These are phyloP conservation scores for Cryptosporidium sp. DNA, from an alignment of 169 alveolate genomes.

Conservation along the genomic window DNA sequence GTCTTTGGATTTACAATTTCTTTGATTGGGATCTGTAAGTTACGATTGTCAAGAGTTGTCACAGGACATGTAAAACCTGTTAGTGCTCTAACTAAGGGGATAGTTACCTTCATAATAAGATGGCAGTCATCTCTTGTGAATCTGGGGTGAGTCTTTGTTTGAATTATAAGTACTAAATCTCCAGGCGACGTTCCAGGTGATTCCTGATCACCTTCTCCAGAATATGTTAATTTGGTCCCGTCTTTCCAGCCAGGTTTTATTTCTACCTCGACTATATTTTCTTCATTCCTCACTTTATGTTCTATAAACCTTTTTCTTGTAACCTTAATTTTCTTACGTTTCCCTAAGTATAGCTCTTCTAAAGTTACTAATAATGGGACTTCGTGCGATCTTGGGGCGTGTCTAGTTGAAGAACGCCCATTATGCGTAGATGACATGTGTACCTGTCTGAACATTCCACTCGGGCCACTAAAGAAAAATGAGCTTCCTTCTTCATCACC, in stretches of 20 bases:
- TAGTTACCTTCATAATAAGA: constrained; percentile 86
- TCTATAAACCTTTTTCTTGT: constrained; percentile 86
- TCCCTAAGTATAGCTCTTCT: constrained; percentile 85
- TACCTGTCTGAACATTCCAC: constrained; percentile 78
- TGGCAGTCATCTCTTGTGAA: constrained; percentile 85
- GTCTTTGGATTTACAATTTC: constrained; percentile 86
- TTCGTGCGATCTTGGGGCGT: constrained; percentile 83
- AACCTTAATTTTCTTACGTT: constrained; percentile 85
- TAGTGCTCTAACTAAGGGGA: constrained; percentile 87
- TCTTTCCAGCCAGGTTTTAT: constrained; percentile 90
- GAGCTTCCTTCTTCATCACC: constrained; percentile 83
- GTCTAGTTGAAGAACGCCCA: constrained; percentile 26
- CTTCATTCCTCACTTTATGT: constrained; percentile 84
- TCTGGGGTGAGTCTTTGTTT: constrained; percentile 84
- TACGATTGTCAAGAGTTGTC: constrained; percentile 88
- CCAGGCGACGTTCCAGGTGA: constrained; percentile 87
- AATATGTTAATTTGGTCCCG: constrained; percentile 87
- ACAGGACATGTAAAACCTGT: constrained; percentile 88
- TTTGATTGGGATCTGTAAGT: constrained; percentile 83
- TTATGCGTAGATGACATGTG: constrained; percentile 68
- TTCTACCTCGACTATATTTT: constrained; percentile 86
- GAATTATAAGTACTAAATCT: constrained; percentile 84
- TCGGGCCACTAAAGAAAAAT: constrained; percentile 83
- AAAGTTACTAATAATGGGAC: constrained; percentile 86
- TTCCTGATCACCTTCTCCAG: constrained; percentile 89